Base-by-base conservation (phyloP, 805 yeast species). In the Tetrapisispora pingtungensis region DNA sequence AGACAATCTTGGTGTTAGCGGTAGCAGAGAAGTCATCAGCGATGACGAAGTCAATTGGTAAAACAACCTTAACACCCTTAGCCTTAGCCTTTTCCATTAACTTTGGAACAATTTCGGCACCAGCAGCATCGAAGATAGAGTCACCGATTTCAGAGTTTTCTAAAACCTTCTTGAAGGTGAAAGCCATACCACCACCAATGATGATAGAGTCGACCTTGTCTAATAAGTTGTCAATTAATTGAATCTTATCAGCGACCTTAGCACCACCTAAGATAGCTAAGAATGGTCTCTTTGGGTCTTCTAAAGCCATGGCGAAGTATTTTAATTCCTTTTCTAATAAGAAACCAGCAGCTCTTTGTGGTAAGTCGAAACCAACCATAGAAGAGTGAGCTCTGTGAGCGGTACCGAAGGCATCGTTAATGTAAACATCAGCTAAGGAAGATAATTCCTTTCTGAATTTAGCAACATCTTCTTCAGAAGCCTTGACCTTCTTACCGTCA, bases 381-480 rank as follows among this genome's bases (percentile, higher is more conserved):
- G 98, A 93, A 45, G 97, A 88, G 77, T 93, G 98, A 52, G 98
- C 98, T 78, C 98, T 87, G 84, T 93, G 99, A 46, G 97, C 97
- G 52, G 98, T 93, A 69, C 98, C 98, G 64, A 93, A 93, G 47
- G 97, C 97, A 69, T 93, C 99, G 74, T 93, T 83, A 68, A 93
- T 80, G 77, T 93, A 93, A 54, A 93, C 95, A 63, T 93, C 99
- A 56, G 97, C 97, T 62, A 93, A 77, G 46, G 88, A 72, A 60
- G 96, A 84, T 72, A 93, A 80, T 65, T 84, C 80, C 62, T 78
- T 64, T 80, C 98, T 86, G 84, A 93, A 93, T 58, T 72, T 77
- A 64, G 74, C 81, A 57, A 93, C 97, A 54, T 69, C 84, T 61
- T 77, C 95, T 52, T 80, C 73, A 55, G 84, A 79, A 51, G 97